These are phyloP conservation scores for Xylariaceae sp. DNA, from an alignment of 2,329 filamentous ascomycete species.

Conservation along the genomic window DNA sequence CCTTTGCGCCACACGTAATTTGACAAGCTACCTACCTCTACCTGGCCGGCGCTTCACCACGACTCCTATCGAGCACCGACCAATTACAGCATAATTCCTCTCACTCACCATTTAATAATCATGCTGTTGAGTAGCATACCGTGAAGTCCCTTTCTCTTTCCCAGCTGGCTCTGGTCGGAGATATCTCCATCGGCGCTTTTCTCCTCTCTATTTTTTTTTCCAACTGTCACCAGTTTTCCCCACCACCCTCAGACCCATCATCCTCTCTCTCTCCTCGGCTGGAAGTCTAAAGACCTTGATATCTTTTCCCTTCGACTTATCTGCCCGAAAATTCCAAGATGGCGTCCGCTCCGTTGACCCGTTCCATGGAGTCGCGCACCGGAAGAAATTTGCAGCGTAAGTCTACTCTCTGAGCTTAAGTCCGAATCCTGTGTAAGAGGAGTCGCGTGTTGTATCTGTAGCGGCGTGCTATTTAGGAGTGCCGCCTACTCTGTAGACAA, in stretches of 20 bases:
- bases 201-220: neutral
- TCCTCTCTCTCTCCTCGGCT: neutral
- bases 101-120: constrained; percentile 24
- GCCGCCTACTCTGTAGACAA: constrained; percentile 30
- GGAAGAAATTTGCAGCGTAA: constrained; percentile 77
- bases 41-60: constrained; percentile 2
- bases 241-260: neutral
- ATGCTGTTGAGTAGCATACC: constrained; percentile 33
- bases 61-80: constrained; percentile 1
- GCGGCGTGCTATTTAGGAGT: constrained; percentile 23
- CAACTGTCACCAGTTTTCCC: constrained; percentile 2
- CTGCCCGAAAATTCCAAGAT: constrained; percentile 24
- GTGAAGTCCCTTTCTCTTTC: constrained; percentile 29
- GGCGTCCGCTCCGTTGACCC: constrained; percentile 36
- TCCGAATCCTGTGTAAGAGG: neutral
- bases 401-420: constrained; percentile 35
- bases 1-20: constrained; percentile 3
- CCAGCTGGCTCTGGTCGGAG: constrained; percentile 32
- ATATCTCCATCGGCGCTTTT: constrained; percentile 11
- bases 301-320: constrained; percentile 11
- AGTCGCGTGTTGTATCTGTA: constrained; percentile 8
- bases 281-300: neutral
- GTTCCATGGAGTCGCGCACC: constrained; percentile 67
- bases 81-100: constrained; percentile 1
- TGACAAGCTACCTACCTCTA: constrained; percentile 6